A percentile compares a stretch with the other conserved stretches of the same genome.
These are phyloP conservation scores for Pythium folliculosum DNA, from an alignment of 352 stramenopile genomes.

Conservation along the genomic window DNA sequence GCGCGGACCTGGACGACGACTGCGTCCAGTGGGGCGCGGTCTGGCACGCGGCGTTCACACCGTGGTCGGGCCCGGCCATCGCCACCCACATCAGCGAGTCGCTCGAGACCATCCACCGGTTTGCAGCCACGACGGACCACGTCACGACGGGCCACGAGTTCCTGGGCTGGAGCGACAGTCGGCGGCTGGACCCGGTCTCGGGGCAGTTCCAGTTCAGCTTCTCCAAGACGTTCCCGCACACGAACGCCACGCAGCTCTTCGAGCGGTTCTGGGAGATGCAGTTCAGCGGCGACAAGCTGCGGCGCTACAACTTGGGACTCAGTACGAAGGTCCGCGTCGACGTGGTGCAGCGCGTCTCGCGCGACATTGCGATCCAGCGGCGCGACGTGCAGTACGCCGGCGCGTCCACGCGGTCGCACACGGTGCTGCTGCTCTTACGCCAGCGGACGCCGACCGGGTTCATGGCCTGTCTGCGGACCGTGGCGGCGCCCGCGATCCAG, in stretches of 20 bases:
- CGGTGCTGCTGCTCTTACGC: slow-evolving; percentile 18
- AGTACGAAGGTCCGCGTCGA: slow-evolving; percentile 18
- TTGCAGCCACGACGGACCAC: slow-evolving; percentile 6
- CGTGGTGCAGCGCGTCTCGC: slow-evolving; percentile 10
- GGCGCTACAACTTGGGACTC: slow-evolving; percentile 12
- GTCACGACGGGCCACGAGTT: slow-evolving; percentile 10
- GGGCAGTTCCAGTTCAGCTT: slow-evolving; percentile 22
- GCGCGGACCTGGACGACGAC: background rate
- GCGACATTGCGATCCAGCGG: slow-evolving; percentile 12
- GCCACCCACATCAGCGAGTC: slow-evolving; percentile 1
- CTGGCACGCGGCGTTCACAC: no score
- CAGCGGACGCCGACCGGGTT: slow-evolving; percentile 7
- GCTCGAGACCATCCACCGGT: slow-evolving; percentile 8
- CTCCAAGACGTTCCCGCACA: slow-evolving; percentile 20
- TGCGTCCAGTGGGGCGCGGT: background rate
- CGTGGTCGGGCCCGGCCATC: background rate
- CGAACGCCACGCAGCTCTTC: slow-evolving; percentile 7
- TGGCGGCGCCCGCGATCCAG: slow-evolving; percentile 12
- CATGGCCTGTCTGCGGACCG: slow-evolving; percentile 16
- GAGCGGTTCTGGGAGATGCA: slow-evolving; percentile 22
- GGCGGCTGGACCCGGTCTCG: slow-evolving; percentile 9
- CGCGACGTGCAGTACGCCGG: slow-evolving; percentile 18
- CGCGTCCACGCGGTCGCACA: slow-evolving; percentile 16
- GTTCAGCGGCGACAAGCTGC: slow-evolving; percentile 17
- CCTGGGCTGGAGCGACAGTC: slow-evolving; percentile 23